Evolutionary conservation across 2,329 filamentous ascomycete genomes (phyloP).

Genomic region (Aureobasidium uvarum): DNA sequence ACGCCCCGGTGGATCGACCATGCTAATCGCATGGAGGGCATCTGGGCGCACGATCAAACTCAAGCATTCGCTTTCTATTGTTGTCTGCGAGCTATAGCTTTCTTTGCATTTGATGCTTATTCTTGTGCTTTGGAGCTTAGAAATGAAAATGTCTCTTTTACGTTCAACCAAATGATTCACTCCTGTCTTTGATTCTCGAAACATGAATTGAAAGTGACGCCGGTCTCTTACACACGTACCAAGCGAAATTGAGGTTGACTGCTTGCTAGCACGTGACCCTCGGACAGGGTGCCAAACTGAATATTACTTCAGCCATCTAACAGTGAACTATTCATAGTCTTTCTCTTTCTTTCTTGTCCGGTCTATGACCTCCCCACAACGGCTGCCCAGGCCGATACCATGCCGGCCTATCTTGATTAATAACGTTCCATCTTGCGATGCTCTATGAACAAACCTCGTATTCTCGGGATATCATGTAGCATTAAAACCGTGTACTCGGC

Average conservation of each 20-base stretch:
- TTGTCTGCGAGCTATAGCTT: conserved; percentile 22
- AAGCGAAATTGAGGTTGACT: not conserved
- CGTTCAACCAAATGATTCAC: not conserved
- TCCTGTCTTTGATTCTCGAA: not conserved
- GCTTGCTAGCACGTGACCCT: not conserved
- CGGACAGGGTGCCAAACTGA: no score
- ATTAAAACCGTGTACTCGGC: no score
- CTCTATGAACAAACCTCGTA: no score
- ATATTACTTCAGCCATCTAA: no score
- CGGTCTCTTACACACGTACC: not conserved
- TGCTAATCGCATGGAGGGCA: conserved; percentile 23
- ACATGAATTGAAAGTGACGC: not conserved
- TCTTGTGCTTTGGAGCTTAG: conserved; percentile 12
- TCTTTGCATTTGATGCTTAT: conserved; percentile 17
- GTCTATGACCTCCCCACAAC: no score
- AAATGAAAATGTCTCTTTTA: conserved; percentile 25
- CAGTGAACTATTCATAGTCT: no score
- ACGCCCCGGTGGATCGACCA: not conserved
- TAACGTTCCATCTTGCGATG: no score
- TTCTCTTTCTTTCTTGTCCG: no score
- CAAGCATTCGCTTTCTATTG: conserved; percentile 17
- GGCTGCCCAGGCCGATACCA: no score
- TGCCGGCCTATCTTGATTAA: no score
- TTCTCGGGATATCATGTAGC: no score
- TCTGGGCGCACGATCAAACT: not conserved